Percentiles rank a stretch among this genome's conserved stretches.
Conservation (phyloP, 441 rosid genomes). For the Kokia cookei region DNA sequence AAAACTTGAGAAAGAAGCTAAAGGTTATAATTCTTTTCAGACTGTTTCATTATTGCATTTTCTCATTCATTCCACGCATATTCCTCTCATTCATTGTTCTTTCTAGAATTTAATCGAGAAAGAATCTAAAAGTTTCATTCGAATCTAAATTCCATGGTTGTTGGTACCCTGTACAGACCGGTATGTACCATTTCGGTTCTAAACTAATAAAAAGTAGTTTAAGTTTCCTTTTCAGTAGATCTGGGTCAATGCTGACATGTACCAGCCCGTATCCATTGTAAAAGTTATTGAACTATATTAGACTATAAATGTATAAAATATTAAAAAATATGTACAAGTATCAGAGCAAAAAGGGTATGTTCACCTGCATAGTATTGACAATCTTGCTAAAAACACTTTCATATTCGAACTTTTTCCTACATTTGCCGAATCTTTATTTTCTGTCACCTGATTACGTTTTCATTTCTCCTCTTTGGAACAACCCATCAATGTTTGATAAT, state of each 20-base stretch:
- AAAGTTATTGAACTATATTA: too few species aligned
- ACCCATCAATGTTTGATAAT: neutral
- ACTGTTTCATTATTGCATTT: neutral
- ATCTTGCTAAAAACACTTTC: neutral
- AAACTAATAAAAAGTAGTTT: neutral
- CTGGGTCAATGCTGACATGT: too few species aligned
- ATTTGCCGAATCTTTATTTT: neutral
- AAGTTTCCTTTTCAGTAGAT: neutral
- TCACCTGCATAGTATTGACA: neutral
- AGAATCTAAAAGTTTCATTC: neutral
- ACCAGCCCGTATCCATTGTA: too few species aligned
- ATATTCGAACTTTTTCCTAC: neutral
- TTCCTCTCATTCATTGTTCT: neutral
- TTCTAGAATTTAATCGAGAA: neutral
- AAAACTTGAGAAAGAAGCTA: constrained; percentile 45
- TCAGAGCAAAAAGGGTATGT: too few species aligned
- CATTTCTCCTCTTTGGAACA: neutral
- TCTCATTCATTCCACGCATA: neutral
- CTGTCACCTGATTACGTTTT: neutral
- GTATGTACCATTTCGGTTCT: neutral
- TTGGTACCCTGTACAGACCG: neutral
- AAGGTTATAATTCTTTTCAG: constrained; percentile 30
- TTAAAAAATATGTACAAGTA: too few species aligned
- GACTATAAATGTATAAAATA: too few species aligned
- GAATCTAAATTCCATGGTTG: neutral